Evolutionary conservation across 495 filamentous ascomycete species (phyloP).

Genomic region (Neurospora sp.): DNA sequence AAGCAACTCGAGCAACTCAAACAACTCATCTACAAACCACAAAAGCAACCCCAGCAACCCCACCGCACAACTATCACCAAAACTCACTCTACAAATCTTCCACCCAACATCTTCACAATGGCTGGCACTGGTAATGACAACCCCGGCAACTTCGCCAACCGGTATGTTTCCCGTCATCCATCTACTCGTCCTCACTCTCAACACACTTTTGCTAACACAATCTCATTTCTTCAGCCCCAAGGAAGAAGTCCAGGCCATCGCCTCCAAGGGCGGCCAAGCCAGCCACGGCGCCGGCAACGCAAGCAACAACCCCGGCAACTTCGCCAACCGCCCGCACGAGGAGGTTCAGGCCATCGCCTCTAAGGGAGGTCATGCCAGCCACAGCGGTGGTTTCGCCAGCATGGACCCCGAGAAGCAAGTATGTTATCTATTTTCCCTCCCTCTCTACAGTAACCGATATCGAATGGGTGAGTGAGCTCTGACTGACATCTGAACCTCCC

Average conservation of each 20-base stretch:
- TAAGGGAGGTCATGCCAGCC: constrained; percentile 41
- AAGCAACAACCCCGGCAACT: constrained; percentile 1
- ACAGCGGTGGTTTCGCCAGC: constrained; percentile 23
- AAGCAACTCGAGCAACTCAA: background rate
- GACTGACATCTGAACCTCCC: background rate
- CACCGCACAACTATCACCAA: background rate
- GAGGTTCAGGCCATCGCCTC: constrained; percentile 44
- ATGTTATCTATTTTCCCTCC: background rate
- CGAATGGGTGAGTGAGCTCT: no score
- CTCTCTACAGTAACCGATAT: no score
- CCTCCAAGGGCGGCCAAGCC: constrained; percentile 40
- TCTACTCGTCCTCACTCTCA: no score
- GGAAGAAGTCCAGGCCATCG: constrained; percentile 48
- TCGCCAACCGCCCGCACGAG: constrained; percentile 30
- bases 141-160: constrained; percentile 55
- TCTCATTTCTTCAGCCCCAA: constrained; percentile 24
- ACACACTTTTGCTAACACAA: background rate
- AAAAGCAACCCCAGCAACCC: background rate
- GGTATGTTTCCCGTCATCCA: constrained; percentile 13
- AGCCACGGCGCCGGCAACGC: constrained; percentile 17
- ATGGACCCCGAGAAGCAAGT: constrained; percentile 44
- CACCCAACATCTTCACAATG: background rate
- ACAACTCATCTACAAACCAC: no score
- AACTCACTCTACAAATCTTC: background rate
- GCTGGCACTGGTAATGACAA: constrained; percentile 34